Evolutionary conservation across 495 filamentous ascomycete genomes (phyloP), one percentile per base, ranked within the genome.

Genomic region (Xylaria scruposa): DNA sequence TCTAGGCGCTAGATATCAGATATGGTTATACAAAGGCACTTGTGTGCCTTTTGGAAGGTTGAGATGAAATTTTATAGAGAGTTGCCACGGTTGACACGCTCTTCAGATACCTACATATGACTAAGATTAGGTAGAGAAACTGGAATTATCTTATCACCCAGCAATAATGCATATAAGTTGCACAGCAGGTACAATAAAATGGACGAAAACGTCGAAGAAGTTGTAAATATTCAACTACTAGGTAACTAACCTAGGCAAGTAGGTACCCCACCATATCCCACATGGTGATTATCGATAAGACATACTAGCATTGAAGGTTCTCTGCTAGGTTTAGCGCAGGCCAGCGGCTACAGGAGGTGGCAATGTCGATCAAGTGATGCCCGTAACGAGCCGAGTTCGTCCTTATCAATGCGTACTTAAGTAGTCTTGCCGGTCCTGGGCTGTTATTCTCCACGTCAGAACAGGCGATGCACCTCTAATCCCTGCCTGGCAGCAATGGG

Each of bases 391-490:
- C 62, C 62, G 9, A 42, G 54, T n/a, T 56, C 24, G 49, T 67
- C 36, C 65, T 54, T 38, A 38, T 53, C 65, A 17, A 21, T 21
- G 31, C 44, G 19, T n/a, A n/a, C n/a, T n/a, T n/a, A n/a, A n/a
- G n/a, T 13, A 46, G 47, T 4, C 33, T 59, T 58, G 29, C 67
- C 38, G 21, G 54, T 61, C 15, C 54, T 60, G 53, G 53, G 38
- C 13, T 15, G 40, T 33, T 31, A 31, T 49, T 49, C 67, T 60
- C 49, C 67, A 69, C 67, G 67, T 61, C 67, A 59, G 54, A 59
- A 49, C 38, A 38, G 60, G 36, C 60, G 24, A 44, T 40, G 31
- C 36, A 40, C 60, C 36, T 38, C 19, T 59, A 1, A 33, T 59
- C 54, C 54, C 61, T 64, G 42, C 42, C 46, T 33, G 62, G 62